phyloP scores from a whole-genome alignment of 768 basidiomycete species.

The Mycena floridula region DNA sequence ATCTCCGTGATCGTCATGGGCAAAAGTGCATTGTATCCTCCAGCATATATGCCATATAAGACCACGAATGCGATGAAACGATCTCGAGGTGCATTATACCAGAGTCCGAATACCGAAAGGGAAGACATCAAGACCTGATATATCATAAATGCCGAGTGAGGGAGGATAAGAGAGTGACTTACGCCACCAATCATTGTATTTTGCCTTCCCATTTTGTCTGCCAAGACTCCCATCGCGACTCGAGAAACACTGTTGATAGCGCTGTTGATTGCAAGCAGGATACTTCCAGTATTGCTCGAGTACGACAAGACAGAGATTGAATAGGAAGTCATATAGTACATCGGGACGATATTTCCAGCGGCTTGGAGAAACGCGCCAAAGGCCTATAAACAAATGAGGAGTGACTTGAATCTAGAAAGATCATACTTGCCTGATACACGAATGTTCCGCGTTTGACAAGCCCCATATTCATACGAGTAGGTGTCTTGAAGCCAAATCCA shows the following conservation, averaged over 20 bases:
- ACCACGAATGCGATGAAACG: slow-evolving; percentile 35
- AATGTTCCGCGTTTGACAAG: slow-evolving; percentile 35
- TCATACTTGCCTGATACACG: slow-evolving; percentile 27
- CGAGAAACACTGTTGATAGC: too few species aligned
- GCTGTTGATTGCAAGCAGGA: too few species aligned
- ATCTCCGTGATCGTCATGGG: slow-evolving; percentile 38
- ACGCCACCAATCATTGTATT: slow-evolving; percentile 36
- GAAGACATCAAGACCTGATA: slow-evolving; percentile 31
- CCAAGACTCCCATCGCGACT: slow-evolving; percentile 31
- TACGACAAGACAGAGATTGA: slow-evolving; percentile 31
- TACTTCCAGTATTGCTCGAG: slow-evolving; percentile 27
- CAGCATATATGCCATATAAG: slow-evolving; percentile 35
- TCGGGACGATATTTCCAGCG: slow-evolving; percentile 36
- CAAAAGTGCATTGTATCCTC: slow-evolving; percentile 38
- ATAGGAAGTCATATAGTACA: slow-evolving; percentile 38
- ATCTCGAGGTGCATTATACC: too few species aligned
- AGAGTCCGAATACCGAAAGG: slow-evolving; percentile 29
- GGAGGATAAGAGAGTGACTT: slow-evolving; percentile 10
- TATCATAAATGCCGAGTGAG: not conserved
- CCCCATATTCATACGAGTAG: too few species aligned
- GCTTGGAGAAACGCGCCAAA: too few species aligned
- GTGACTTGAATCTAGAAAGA: too few species aligned
- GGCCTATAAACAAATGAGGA: too few species aligned
- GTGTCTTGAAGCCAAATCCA: too few species aligned
- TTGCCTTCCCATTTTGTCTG: too few species aligned